Percentiles rank a stretch among this genome's conserved stretches.
phyloP scores from a whole-genome alignment of 2,329 filamentous ascomycete species.

The Cryphonectria parasitica region DNA sequence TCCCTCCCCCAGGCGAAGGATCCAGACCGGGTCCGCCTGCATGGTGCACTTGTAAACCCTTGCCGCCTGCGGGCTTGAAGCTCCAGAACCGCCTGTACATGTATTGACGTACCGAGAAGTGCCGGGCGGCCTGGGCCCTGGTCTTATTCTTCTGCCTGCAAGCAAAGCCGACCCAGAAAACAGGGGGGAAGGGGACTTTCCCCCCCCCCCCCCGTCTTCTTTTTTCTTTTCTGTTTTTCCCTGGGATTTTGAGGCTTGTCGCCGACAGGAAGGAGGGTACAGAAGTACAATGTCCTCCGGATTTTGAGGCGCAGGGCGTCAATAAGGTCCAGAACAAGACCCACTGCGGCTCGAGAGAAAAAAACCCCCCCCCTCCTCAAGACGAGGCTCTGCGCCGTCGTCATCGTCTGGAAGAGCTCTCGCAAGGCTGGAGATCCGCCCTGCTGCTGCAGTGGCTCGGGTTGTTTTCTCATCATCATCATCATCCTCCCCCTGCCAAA shows the following conservation, averaged over 20 bases:
- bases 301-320: not conserved
- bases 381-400: not conserved
- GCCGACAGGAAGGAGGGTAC: conserved; percentile 25
- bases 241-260: conserved; percentile 18
- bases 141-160: no score
- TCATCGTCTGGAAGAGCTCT: not conserved
- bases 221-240: no score
- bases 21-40: not conserved
- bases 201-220: no score
- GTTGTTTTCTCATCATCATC: no score
- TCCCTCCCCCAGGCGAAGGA: not conserved
- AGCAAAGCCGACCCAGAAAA: conserved; percentile 1
- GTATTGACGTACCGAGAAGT: not conserved
- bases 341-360: conserved; percentile 6
- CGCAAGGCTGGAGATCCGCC: not conserved
- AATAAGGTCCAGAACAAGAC: conserved; percentile 16
- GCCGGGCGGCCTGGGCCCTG: conserved; percentile 3
- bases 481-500: no score
- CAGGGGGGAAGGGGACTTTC: no score
- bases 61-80: not conserved
- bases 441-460: not conserved
- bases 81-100: not conserved
- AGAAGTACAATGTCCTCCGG: not conserved
- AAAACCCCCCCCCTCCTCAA: not conserved
- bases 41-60: not conserved